Conservation (phyloP, 2,329 filamentous ascomycete genomes). For the Colletotrichum sp. region DNA sequence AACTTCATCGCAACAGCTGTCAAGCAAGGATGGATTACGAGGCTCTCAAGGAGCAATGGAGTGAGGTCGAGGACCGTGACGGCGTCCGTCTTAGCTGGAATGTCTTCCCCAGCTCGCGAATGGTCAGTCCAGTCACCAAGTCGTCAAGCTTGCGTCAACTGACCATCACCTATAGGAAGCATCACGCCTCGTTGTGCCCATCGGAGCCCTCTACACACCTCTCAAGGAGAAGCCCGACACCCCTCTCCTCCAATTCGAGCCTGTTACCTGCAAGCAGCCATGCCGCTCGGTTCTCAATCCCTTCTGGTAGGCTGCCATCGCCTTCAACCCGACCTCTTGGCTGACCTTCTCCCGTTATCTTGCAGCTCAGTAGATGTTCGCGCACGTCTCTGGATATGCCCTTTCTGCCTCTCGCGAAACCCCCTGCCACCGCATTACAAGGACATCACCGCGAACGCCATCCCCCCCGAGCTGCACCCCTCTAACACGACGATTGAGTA, state of each 20-base stretch:
- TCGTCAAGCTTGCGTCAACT: not conserved
- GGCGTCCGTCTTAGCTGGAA: constrained; percentile 98
- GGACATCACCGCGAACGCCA: constrained; percentile 83
- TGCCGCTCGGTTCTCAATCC: constrained; percentile 96
- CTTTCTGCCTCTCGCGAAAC: constrained; percentile 85
- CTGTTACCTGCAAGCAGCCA: constrained; percentile 94
- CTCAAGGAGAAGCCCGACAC: constrained; percentile 93
- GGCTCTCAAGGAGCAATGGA: constrained; percentile 93
- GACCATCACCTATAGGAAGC: constrained; percentile 69
- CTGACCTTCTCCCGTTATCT: constrained; percentile 23
- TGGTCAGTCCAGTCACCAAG: constrained; percentile 60
- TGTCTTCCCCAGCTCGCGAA: constrained; percentile 95
- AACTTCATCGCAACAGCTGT: no score
- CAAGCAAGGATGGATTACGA: constrained; percentile 80
- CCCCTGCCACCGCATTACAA: constrained; percentile 86
- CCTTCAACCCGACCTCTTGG: not conserved
- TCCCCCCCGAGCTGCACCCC: constrained; percentile 82
- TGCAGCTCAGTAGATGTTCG: constrained; percentile 81
- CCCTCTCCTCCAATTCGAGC: constrained; percentile 91
- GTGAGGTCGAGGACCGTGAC: constrained; percentile 94
- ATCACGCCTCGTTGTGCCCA: constrained; percentile 91
- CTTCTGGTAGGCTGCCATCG: constrained; percentile 74
- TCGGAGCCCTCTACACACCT: constrained; percentile 94
- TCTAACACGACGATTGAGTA: constrained; percentile 92
- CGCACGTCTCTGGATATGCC: constrained; percentile 86